Evolutionary conservation across 2,329 filamentous ascomycete genomes (phyloP).

Genomic region (Lachnellula cervina): DNA sequence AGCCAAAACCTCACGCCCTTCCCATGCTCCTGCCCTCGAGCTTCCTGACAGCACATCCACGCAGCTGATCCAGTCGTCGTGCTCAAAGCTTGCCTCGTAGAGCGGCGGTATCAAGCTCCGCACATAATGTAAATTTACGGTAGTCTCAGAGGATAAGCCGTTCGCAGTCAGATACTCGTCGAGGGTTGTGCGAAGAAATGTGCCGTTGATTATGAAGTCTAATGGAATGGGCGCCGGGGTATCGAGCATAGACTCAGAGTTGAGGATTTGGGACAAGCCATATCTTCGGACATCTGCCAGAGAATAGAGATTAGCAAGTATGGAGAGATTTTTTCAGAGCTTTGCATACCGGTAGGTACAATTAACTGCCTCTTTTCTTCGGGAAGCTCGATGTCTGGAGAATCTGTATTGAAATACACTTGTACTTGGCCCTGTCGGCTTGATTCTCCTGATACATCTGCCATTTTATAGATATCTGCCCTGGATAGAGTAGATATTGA

Average conservation of each 20-base stretch:
- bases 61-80: slow-evolving; percentile 93
- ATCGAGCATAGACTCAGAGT: slow-evolving; percentile 67
- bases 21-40: slow-evolving; percentile 56
- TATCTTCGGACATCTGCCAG: slow-evolving; percentile 60
- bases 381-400: slow-evolving; percentile 57
- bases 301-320: slow-evolving; percentile 4
- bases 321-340: background rate
- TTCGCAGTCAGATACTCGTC: slow-evolving; percentile 84
- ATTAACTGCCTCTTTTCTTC: slow-evolving; percentile 58
- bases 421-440: slow-evolving; percentile 49
- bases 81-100: slow-evolving; percentile 88
- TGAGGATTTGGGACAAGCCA: slow-evolving; percentile 65
- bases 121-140: slow-evolving; percentile 86
- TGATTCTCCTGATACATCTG: slow-evolving; percentile 7
- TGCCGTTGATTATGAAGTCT: slow-evolving; percentile 93
- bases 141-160: slow-evolving; percentile 84
- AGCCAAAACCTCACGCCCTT: slow-evolving; percentile 42
- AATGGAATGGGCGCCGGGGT: slow-evolving; percentile 67
- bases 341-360: slow-evolving; percentile 51
- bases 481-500: background rate
- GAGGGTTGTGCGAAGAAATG: slow-evolving; percentile 82
- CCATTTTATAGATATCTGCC: slow-evolving; percentile 14
- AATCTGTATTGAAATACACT: slow-evolving; percentile 62
- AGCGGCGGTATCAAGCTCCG: slow-evolving; percentile 83
- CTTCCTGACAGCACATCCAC: slow-evolving; percentile 74